Evolutionary conservation across 2,329 filamentous ascomycete species (phyloP).

Genomic region (Colletotrichum graminicola): DNA sequence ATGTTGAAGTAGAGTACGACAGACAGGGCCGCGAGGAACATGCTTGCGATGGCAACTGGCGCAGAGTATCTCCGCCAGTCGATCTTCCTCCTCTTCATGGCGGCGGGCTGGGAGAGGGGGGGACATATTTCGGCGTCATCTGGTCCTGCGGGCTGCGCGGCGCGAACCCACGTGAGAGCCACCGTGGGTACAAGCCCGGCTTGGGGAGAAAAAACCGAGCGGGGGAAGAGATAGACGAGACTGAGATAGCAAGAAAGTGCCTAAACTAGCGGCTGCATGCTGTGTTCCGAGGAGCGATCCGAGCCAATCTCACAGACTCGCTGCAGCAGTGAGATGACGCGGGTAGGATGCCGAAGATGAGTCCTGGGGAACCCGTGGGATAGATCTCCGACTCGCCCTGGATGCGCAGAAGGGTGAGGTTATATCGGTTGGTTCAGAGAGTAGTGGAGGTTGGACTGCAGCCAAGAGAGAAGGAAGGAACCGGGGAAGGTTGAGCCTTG

Average conservation of each 20-base stretch:
- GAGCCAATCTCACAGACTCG: conserved; percentile 40
- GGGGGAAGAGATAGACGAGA: conserved; percentile 25
- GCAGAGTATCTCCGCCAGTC: conserved; percentile 34
- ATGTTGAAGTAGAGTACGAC: conserved; percentile 37
- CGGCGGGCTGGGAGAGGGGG: conserved; percentile 26
- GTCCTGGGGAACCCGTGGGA: conserved; percentile 19
- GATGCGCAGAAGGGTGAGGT: conserved; percentile 2
- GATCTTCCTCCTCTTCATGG: conserved; percentile 31
- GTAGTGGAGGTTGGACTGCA: background rate
- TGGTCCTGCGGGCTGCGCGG: conserved; percentile 33
- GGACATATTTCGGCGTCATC: conserved; percentile 38
- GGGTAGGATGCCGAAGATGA: conserved; percentile 37
- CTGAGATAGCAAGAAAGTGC: conserved; percentile 13
- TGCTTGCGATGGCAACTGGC: conserved; percentile 36
- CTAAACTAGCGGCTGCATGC: conserved; percentile 39
- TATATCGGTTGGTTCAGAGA: background rate
- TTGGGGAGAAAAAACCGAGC: conserved; percentile 28
- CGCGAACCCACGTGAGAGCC: conserved; percentile 40
- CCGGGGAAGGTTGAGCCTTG: conserved; percentile 27
- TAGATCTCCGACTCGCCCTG: background rate
- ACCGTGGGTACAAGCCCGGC: conserved; percentile 16
- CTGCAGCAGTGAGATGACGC: conserved; percentile 27
- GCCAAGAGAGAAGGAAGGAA: conserved; percentile 11
- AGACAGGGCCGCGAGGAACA: conserved; percentile 36
- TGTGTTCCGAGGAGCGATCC: conserved; percentile 40